These are phyloP conservation scores for Tetrapisispora namnaoensis DNA, from an alignment of 805 yeast species.

Conservation along the genomic window DNA sequence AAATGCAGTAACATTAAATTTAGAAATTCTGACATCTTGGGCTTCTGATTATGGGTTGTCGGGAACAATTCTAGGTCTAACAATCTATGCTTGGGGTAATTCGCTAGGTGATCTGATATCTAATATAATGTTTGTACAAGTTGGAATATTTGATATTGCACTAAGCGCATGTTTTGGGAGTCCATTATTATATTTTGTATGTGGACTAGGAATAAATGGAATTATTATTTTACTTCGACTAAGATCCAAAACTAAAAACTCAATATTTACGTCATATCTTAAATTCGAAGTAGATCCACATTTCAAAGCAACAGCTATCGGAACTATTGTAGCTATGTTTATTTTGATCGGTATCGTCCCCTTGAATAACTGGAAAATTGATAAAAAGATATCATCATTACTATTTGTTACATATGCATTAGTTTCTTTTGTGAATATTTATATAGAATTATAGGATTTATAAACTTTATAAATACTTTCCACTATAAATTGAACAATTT, in stretches of 20 bases:
- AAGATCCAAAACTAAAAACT: neutral
- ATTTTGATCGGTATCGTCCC: constrained; percentile 36
- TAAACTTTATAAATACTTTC: neutral
- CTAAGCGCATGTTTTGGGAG: constrained; percentile 95
- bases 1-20: constrained; percentile 33
- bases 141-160: constrained; percentile 85
- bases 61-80: constrained; percentile 76
- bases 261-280: constrained; percentile 12
- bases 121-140: constrained; percentile 64
- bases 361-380: constrained; percentile 37
- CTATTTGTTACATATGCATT: constrained; percentile 15
- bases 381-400: constrained; percentile 32
- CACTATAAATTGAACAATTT: constrained; percentile 4
- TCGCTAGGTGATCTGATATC: constrained; percentile 86
- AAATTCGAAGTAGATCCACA: constrained; percentile 33
- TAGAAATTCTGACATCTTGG: constrained; percentile 50
- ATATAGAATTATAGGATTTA: neutral
- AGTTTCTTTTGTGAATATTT: constrained; percentile 14
- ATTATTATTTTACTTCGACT: constrained; percentile 31
- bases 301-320: constrained; percentile 31
- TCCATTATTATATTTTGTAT: constrained; percentile 65
- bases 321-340: constrained; percentile 33
- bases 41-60: constrained; percentile 52
- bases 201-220: constrained; percentile 77
- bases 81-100: constrained; percentile 86